Percentiles rank a stretch among this genome's conserved stretches.
Conservation (phyloP, 2,329 filamentous ascomycete species). For the Passalora sequoiae region DNA sequence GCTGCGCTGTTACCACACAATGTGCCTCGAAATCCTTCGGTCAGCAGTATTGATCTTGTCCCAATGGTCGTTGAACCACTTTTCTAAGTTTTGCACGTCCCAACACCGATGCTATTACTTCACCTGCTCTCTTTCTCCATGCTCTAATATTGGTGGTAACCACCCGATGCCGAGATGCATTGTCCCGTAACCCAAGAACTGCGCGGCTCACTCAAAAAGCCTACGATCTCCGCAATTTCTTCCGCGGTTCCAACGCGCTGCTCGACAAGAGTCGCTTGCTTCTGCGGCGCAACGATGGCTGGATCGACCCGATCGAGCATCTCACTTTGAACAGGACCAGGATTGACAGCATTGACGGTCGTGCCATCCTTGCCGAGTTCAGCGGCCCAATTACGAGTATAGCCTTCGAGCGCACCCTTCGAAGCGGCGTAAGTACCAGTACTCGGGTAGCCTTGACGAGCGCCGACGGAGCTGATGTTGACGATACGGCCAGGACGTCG, state of each 20-base stretch:
- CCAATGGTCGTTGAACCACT: no score
- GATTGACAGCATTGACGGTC: conserved; percentile 58
- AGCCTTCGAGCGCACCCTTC: conserved; percentile 57
- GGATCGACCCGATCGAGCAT: conserved; percentile 52
- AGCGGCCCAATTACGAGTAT: conserved; percentile 55
- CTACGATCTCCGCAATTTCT: conserved; percentile 54
- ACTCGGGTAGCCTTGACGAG: conserved; percentile 43
- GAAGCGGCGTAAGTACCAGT: conserved; percentile 51
- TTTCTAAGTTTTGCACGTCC: no score
- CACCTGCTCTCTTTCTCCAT: not conserved
- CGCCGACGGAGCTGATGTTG: conserved; percentile 55
- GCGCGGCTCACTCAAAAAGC: conserved; percentile 46
- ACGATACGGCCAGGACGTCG: conserved; percentile 49
- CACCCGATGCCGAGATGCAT: conserved; percentile 53
- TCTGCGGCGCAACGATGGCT: conserved; percentile 48
- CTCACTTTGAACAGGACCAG: conserved; percentile 55
- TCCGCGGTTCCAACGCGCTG: conserved; percentile 48
- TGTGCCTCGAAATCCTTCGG: no score
- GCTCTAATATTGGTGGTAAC: conserved; percentile 20
- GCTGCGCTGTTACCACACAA: no score
- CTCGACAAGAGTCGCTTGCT: conserved; percentile 48
- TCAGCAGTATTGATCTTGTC: no score
- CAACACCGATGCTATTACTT: not conserved
- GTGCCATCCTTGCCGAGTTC: conserved; percentile 54
- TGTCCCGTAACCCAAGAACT: conserved; percentile 45